A percentile compares a stretch with the other conserved stretches of the same genome.
Evolutionary conservation across 306 rosid species (phyloP).

Genomic region (Clitoria ternatea): DNA sequence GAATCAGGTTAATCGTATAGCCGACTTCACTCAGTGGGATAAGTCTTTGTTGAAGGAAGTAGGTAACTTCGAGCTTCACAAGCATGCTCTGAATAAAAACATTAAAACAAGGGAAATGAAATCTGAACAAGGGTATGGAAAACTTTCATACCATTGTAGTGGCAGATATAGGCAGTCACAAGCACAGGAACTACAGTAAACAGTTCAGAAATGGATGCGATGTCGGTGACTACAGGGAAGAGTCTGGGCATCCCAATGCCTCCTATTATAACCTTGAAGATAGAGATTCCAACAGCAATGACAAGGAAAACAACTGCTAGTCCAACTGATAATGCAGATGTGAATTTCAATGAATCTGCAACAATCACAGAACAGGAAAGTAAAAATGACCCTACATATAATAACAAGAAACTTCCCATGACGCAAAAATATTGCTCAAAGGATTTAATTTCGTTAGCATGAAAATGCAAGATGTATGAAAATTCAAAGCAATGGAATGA

Average conservation of each 20-base stretch:
- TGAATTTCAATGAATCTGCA: slow-evolving; percentile 90
- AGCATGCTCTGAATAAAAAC: background rate
- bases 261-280: slow-evolving; percentile 63
- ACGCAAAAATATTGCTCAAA: background rate
- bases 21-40: slow-evolving; percentile 7
- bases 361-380: slow-evolving; percentile 25
- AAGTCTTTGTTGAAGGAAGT: background rate
- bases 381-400: background rate
- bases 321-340: slow-evolving; percentile 81
- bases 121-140: background rate
- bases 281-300: slow-evolving; percentile 75
- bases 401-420: background rate
- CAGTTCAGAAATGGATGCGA: slow-evolving; percentile 50
- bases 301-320: slow-evolving; percentile 81
- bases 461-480: background rate
- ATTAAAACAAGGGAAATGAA: slow-evolving; percentile 4
- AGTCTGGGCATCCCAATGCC: slow-evolving; percentile 75
- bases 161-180: slow-evolving; percentile 80
- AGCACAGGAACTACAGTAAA: slow-evolving; percentile 87
- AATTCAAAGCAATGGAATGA: background rate
- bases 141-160: slow-evolving; percentile 61
- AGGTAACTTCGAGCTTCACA: background rate
- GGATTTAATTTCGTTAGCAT: background rate
- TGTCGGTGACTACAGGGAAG: slow-evolving; percentile 56
- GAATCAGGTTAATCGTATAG: background rate